Percentiles rank a stretch among this genome's conserved stretches.
Conservation (phyloP, 495 filamentous ascomycete genomes). For the Penicillium diatomitis region DNA sequence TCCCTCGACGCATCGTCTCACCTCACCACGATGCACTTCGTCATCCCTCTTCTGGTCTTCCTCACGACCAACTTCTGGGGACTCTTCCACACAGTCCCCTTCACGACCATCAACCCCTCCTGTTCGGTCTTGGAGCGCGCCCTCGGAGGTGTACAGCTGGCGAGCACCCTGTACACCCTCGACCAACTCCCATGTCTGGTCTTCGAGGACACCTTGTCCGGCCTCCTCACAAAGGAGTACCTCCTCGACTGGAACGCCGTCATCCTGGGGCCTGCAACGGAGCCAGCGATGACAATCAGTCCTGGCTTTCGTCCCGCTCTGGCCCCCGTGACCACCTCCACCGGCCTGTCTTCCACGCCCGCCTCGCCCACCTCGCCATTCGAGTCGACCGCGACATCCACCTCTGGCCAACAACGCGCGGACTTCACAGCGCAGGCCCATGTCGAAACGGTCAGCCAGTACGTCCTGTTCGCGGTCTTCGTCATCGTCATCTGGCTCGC, state of each 20-base stretch:
- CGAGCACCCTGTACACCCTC: constrained; percentile 5
- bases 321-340: neutral
- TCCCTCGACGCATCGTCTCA: neutral
- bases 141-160: constrained; percentile 7
- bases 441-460: neutral
- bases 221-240: neutral
- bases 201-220: neutral
- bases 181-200: constrained; percentile 1
- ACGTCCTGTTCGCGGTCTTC: neutral
- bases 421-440: neutral
- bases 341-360: neutral
- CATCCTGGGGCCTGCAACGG: neutral
- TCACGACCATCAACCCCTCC: constrained; percentile 5
- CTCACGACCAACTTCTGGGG: constrained; percentile 10
- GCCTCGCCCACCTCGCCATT: neutral
- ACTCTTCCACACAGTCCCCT: constrained; percentile 7
- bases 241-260: neutral
- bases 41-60: constrained; percentile 5
- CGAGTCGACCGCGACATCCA: neutral
- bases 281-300: neutral
- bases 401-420: neutral
- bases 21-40: constrained; percentile 1
- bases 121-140: constrained; percentile 7
- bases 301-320: neutral
- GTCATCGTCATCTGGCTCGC: neutral